Evolutionary conservation across 2,329 filamentous ascomycete genomes (phyloP), one percentile per base, ranked within the genome.

Genomic region (Penicillium freii): DNA sequence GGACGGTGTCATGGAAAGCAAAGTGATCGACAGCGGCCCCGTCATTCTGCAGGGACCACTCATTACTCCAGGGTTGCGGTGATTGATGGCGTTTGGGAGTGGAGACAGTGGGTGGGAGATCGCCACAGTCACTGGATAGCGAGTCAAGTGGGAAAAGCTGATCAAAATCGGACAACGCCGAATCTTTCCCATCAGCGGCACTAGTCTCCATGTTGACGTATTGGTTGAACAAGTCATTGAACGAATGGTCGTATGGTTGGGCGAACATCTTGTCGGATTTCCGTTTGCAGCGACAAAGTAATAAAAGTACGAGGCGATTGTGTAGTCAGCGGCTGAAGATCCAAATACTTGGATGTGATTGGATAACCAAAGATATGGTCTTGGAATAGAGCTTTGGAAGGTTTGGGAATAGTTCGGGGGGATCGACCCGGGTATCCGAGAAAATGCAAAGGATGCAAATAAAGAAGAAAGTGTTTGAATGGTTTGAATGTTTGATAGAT

Each of bases 181-280:
- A 75, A 62, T 81, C 79, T 71, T 79, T 72, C 59, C 74, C 73
- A 60, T 79, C 76, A 64, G 76, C 77, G 54, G 77, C 78, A 63
- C 81, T 78, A 55, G 81, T 76, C 59, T 85, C 83, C 72, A 82
- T 80, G 63, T 84, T 80, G 71, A 86, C 78, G 69, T 84, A 86
- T 70, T 86, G 81, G 67, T 85, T 83, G 77, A 88, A 87, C 72
- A 87, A 78, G 71, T 83, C 82, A 73, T 82, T 82, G 73, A 80
- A 81, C 58, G 83, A 78, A 69, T 85, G 83, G 59, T 80, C 75
- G 50, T 74, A 75, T 54, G 68, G 67, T 63, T 77, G 73, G 59
- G 74, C 73, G 64, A 81, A 78, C 76, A 81, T 81, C 56, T 81
- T 79, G 66, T 75, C 72, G 59, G 77, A 81, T 76, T 69, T 74